Evolutionary conservation across 805 yeast genomes (phyloP).

Genomic region (Candida insectalens): DNA sequence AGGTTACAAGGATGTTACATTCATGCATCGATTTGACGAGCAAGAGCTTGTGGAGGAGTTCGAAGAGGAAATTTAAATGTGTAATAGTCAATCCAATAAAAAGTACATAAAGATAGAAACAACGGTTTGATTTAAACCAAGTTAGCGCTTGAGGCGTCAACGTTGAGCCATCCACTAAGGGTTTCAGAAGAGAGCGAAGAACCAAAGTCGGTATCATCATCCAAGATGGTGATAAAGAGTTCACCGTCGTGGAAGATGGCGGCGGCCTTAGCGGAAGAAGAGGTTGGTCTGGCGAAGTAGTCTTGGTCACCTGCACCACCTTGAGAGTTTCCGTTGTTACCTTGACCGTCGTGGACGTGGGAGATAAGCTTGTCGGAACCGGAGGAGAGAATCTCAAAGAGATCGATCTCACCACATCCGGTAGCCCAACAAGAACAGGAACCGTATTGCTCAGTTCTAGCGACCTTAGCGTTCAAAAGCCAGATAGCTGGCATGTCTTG

Average conservation of each 20-base stretch:
- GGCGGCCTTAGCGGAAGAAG: constrained; percentile 77
- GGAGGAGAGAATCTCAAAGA: constrained; percentile 75
- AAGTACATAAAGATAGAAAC: constrained; percentile 8
- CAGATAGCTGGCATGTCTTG: constrained; percentile 94
- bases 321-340: constrained; percentile 36
- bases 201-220: constrained; percentile 39
- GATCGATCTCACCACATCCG: constrained; percentile 97
- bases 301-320: constrained; percentile 82
- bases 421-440: constrained; percentile 93
- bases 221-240: constrained; percentile 54
- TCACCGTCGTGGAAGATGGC: constrained; percentile 59
- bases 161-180: constrained; percentile 49
- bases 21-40: constrained; percentile 58
- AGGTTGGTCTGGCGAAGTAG: constrained; percentile 80
- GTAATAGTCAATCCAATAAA: not conserved
- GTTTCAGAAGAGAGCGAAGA: constrained; percentile 44
- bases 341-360: constrained; percentile 81
- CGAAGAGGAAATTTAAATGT: constrained; percentile 20
- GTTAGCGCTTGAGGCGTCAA: constrained; percentile 38
- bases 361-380: constrained; percentile 71
- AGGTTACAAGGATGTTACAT: constrained; percentile 37
- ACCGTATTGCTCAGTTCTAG: constrained; percentile 96
- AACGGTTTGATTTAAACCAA: constrained; percentile 3
- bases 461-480: constrained; percentile 63
- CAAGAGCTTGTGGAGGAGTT: constrained; percentile 47